These are phyloP conservation scores for Boletellus ananas DNA, from an alignment of 768 basidiomycete genomes.

Conservation along the genomic window DNA sequence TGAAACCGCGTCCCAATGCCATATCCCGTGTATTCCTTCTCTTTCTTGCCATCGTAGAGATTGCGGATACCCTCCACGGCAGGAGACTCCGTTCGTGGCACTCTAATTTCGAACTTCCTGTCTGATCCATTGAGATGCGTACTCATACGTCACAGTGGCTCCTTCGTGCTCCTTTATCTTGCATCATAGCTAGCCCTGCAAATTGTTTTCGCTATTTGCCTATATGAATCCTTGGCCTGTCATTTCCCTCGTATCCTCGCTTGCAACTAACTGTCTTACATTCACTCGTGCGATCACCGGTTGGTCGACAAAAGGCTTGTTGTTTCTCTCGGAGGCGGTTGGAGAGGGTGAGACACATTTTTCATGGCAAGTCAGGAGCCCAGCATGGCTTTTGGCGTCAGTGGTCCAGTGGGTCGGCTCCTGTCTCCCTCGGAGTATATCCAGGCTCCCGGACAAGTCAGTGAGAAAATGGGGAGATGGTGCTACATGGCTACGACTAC, in stretches of 20 bases:
- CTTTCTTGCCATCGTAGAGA: constrained; percentile 66
- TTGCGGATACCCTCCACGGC: constrained; percentile 65
- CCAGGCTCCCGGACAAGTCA: constrained; percentile 35
- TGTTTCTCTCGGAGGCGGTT: constrained; percentile 42
- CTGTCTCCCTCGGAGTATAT: neutral
- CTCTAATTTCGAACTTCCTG: neutral
- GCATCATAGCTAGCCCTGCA: constrained; percentile 44
- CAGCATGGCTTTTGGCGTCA: constrained; percentile 76
- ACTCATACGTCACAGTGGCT: constrained; percentile 35
- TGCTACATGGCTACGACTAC: constrained; percentile 40
- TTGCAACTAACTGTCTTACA: constrained; percentile 44
- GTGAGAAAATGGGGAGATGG: constrained; percentile 45
- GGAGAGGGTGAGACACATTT: constrained; percentile 36
- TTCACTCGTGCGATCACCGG: constrained; percentile 55
- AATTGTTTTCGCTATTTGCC: constrained; percentile 36
- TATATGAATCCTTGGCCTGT: constrained; percentile 39
- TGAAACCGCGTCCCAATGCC: constrained; percentile 42
- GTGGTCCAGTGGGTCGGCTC: constrained; percentile 55
- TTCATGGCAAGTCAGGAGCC: constrained; percentile 44
- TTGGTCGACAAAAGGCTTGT: constrained; percentile 51
- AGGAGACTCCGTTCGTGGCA: constrained; percentile 45
- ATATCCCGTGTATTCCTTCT: constrained; percentile 53
- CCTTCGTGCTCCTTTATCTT: constrained; percentile 45
- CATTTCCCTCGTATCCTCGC: constrained; percentile 52
- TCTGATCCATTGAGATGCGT: neutral